Evolutionary conservation across 176 grass and related monocot species (phyloP), one percentile per base, ranked within the genome.

Genomic region (Ampelocalamus luodianensis): DNA sequence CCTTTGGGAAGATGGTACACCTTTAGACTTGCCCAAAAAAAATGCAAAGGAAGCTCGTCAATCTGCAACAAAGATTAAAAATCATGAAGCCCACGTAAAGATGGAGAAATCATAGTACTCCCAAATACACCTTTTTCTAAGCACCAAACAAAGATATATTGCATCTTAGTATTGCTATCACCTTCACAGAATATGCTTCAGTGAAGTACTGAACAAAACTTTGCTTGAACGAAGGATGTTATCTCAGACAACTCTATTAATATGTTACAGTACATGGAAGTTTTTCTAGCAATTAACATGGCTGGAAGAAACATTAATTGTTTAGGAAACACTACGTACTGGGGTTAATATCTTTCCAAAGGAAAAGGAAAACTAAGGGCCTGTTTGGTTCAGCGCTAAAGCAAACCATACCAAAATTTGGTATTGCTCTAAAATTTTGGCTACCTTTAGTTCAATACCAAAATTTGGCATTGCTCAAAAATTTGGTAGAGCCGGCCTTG

Each of bases 31-130:
- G 56, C 32, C 36, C 59, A 56, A 74, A 61, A 2, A 14, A 74
- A 68, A 11, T 68, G 50, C 18, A 20, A 67, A 29, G 16, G 39
- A 72, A 64, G 39, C 20, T 68, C 68, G 10, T 76, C 63, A 46
- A 74, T 84, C 89, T 91, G 85, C 85, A 84, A 29, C 3, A 38
- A 16, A 84, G 13, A 83, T 63, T 69, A 75, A 43, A 75, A 53
- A 24, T 68, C 14, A 69, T 75, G 5, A 87, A 80, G 74, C 4
- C 23, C 40, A 23, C 8, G 0, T 59, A 59, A 82, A 11, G 2
- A 74, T 60, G 3, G 1, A 43, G 22, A 26, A 38, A 67, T 66
- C n/a, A 14, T 36, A 64, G 5, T 29, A 65, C 20, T 37, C 13
- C 58, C 27, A 32, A 17, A 78, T 78, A 50, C n/a, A 12, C 18